Conservation (phyloP, 108 stramenopile genomes). For the Cylindrotheca fusiformis region DNA sequence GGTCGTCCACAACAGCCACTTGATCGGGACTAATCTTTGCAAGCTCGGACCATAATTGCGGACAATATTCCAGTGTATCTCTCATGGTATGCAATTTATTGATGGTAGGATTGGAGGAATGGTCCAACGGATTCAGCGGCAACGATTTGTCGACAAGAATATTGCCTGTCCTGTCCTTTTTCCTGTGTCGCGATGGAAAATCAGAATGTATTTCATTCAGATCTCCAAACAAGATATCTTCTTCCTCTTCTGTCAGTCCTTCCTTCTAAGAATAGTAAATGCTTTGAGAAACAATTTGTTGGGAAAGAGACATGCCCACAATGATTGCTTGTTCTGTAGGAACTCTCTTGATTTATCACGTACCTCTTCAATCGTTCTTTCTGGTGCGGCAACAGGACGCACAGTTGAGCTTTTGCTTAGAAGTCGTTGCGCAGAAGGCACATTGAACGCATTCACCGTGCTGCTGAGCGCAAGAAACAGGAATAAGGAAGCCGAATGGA, state of each 20-base stretch:
- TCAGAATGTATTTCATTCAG: conserved; percentile 12
- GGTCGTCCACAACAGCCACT: conserved; percentile 78
- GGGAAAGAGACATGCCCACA: no score
- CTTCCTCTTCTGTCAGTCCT: conserved; percentile 47
- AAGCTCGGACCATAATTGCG: conserved; percentile 68
- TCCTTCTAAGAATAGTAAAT: no score
- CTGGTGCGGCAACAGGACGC: no score
- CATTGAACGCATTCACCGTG: no score
- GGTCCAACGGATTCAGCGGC: conserved; percentile 56
- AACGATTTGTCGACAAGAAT: conserved; percentile 36
- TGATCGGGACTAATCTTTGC: conserved; percentile 50
- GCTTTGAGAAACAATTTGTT: no score
- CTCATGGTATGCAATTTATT: conserved; percentile 72
- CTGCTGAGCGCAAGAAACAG: no score
- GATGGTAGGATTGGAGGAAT: conserved; percentile 69
- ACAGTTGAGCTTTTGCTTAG: no score
- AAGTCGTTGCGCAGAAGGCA: no score
- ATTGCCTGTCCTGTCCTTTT: conserved; percentile 45
- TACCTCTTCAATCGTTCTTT: no score
- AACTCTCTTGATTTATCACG: no score
- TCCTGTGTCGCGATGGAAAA: conserved; percentile 36
- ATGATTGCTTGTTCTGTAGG: no score
- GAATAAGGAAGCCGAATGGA: no score
- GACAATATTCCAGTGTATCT: conserved; percentile 53
- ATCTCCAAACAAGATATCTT: conserved; percentile 69